phyloP scores from a whole-genome alignment of 2,329 filamentous ascomycete species.

The Knufia petricola region DNA sequence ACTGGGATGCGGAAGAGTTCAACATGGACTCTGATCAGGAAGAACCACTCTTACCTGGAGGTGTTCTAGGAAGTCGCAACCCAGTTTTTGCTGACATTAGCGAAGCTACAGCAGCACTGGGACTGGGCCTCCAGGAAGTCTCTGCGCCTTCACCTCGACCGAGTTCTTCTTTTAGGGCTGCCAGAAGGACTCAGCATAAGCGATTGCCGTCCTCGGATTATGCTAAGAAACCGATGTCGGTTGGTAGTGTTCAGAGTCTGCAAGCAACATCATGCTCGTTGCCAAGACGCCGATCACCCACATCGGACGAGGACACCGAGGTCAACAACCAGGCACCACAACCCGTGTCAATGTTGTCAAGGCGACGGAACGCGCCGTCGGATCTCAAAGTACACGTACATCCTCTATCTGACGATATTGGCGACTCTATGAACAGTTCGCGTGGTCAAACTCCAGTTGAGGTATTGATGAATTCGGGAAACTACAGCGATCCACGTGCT shows the following conservation, averaged over 20 bases:
- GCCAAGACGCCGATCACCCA: conserved; percentile 31
- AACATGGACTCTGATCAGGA: conserved; percentile 53
- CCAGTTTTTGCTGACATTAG: conserved; percentile 7
- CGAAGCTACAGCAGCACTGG: conserved; percentile 7
- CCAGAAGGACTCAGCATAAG: conserved; percentile 12
- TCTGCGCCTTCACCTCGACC: neutral
- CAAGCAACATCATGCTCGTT: conserved; percentile 53
- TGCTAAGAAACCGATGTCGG: conserved; percentile 26
- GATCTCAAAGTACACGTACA: conserved; percentile 24
- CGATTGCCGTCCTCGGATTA: conserved; percentile 17
- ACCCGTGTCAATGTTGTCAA: conserved; percentile 32
- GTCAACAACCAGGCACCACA: conserved; percentile 31
- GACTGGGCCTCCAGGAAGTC: conserved; percentile 1
- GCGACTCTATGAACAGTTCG: conserved; percentile 54
- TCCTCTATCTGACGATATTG: conserved; percentile 62
- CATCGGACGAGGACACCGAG: conserved; percentile 20
- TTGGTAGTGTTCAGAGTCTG: conserved; percentile 42
- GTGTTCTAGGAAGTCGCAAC: conserved; percentile 42
- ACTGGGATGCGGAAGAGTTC: conserved; percentile 71
- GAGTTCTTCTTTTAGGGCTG: conserved; percentile 4
- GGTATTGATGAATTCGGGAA: conserved; percentile 34
- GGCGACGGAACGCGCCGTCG: conserved; percentile 23
- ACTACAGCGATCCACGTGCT: conserved; percentile 29
- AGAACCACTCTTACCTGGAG: conserved; percentile 64
- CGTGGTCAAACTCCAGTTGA: conserved; percentile 62